phyloP scores from a whole-genome alignment of 2,329 filamentous ascomycete species.

The Paraphaeosphaeria sporulosa region DNA sequence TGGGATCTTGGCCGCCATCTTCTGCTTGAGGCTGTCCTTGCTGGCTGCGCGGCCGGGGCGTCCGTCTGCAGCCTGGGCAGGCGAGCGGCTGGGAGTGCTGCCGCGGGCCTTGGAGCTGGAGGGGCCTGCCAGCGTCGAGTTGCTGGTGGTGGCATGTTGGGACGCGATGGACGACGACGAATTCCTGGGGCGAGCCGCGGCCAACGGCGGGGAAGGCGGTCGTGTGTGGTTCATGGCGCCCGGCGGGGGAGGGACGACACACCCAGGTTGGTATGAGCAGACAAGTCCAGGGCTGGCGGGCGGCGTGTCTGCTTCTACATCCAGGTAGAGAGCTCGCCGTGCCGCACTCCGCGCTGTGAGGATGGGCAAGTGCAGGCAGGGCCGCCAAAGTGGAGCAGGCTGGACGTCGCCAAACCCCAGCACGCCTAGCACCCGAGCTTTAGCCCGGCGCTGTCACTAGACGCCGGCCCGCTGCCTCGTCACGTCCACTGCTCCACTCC shows the following conservation, averaged over 20 bases:
- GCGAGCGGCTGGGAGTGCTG: slow-evolving; percentile 37
- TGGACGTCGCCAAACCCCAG: not conserved
- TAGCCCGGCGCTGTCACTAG: slow-evolving; percentile 3
- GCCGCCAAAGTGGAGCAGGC: too few relatives aligned
- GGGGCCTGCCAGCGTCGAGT: slow-evolving; percentile 28
- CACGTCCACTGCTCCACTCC: slow-evolving; percentile 5
- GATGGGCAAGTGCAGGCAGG: slow-evolving; percentile 1
- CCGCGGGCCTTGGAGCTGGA: slow-evolving; percentile 34
- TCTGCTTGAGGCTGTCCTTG: slow-evolving; percentile 51
- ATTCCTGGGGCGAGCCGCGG: slow-evolving; percentile 37
- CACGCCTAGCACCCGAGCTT: not conserved
- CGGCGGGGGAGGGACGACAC: slow-evolving; percentile 17
- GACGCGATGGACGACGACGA: slow-evolving; percentile 38
- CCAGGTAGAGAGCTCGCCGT: slow-evolving; percentile 22
- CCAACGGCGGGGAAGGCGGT: slow-evolving; percentile 44
- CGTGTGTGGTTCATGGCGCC: slow-evolving; percentile 39
- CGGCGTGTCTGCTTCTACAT: slow-evolving; percentile 12
- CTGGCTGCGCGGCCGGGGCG: slow-evolving; percentile 42
- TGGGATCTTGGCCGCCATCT: slow-evolving; percentile 41
- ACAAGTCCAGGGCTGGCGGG: slow-evolving; percentile 8
- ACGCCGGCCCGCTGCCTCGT: slow-evolving; percentile 5
- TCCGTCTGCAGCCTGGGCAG: slow-evolving; percentile 38
- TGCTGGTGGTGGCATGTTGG: slow-evolving; percentile 29
- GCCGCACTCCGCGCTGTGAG: slow-evolving; percentile 16
- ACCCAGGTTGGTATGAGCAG: slow-evolving; percentile 6